These are phyloP conservation scores for Pestalotiopsis sp. DNA, from an alignment of 2,329 filamentous ascomycete genomes.

Conservation along the genomic window DNA sequence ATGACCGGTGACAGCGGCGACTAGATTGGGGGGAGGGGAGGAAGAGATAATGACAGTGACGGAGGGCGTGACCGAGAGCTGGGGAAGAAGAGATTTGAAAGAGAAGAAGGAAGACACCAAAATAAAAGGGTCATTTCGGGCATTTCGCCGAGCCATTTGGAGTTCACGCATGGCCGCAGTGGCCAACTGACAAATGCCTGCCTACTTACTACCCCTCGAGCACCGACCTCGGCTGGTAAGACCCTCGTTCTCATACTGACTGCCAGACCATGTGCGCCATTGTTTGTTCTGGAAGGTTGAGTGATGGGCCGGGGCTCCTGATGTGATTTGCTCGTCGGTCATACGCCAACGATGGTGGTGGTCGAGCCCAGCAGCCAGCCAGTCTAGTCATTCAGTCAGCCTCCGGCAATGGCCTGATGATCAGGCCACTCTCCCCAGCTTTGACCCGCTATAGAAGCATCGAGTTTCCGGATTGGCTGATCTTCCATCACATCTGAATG, in stretches of 20 bases:
- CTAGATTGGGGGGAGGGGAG: background rate
- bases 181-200: background rate
- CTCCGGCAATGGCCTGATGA: background rate
- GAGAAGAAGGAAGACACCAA: background rate
- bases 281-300: too few species aligned
- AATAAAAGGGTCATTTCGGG: background rate
- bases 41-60: background rate
- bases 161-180: background rate
- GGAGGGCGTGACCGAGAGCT: background rate
- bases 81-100: background rate
- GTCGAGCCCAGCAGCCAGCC: background rate
- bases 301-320: background rate
- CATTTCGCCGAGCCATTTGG: background rate
- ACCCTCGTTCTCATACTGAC: background rate
- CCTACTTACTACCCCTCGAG: background rate
- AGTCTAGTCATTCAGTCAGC: background rate
- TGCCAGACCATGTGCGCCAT: too few species aligned
- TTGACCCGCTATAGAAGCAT: conserved; percentile 1
- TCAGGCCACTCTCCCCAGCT: background rate
- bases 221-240: background rate
- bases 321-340: background rate
- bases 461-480: background rate
- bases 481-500: background rate
- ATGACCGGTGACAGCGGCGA: too few species aligned
- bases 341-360: background rate